Base-by-base conservation (phyloP, 805 yeast genomes). In the Helenozyma baotianmanensis region DNA sequence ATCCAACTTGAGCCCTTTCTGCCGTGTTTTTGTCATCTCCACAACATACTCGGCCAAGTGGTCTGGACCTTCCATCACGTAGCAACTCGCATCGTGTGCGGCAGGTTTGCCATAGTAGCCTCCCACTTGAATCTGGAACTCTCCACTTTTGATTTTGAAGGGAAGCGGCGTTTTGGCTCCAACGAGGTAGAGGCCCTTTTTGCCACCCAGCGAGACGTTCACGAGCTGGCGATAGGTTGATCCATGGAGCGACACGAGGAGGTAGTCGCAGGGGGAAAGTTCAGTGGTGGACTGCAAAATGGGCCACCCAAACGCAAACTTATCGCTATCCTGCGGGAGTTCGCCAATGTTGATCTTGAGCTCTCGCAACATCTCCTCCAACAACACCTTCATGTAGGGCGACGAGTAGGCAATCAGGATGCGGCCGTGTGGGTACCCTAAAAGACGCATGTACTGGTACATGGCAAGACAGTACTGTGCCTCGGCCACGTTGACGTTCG, bases 401-500 rank as follows among this genome's bases (percentile, higher is more conserved):
- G 59, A 63, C 4, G 60, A 51, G 1, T 75, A 62, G 16, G 68
- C 41, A 8, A 80, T 62, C 13, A 61, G 54, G 13, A 78, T 62
- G 14, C 47, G 47, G 1, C 48, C 39, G 1, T 45, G 24, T 0
- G 72, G 60, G 37, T 73, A 74, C 0, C 74, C 76, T 14, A 64
- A 32, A 3, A 63, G 38, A 4, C 70, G 44, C 67, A 78, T 53
- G 36, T 72, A 74, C 50, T 63, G 65, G 43, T 56, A 74, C 6
- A 74, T 38, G 1, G 57, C 51, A 11, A 72, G 72, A 12, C 68
- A 57, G 35, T 54, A 68, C 39, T 71, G 74, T 1, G 78, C 80
- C 41, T 76, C 51, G 31, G 45, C 52, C 11, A 51, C 31, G 11
- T 40, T 42, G 16, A 31, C 35, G 2, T 17, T 28, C 1, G 14